Percentiles rank a stretch among this genome's conserved stretches.
Evolutionary conservation across 2,329 filamentous ascomycete genomes (phyloP).

Genomic region (Penicillium janthinellum): DNA sequence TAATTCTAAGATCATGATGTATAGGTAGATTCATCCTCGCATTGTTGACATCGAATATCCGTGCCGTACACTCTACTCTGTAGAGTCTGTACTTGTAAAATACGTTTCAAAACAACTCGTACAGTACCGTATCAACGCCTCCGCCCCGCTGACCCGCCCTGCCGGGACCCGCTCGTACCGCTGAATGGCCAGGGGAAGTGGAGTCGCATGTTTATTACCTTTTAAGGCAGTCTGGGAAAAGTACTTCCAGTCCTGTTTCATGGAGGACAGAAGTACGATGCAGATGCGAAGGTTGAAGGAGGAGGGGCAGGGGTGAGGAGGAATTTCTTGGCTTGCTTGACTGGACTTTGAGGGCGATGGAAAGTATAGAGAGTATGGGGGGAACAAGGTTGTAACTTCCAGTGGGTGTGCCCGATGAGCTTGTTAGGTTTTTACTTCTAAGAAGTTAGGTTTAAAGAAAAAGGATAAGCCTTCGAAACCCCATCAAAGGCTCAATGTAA

Average conservation of each 20-base stretch:
- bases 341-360: not conserved
- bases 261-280: conserved; percentile 17
- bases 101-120: conserved; percentile 2
- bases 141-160: conserved; percentile 5
- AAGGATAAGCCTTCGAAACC: not conserved
- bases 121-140: not conserved
- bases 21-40: not conserved
- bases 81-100: too few relatives aligned
- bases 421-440: too few relatives aligned
- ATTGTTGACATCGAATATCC: too few relatives aligned
- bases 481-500: not conserved
- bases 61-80: too few relatives aligned
- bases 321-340: not conserved
- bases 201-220: conserved; percentile 5
- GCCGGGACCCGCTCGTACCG: not conserved
- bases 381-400: too few relatives aligned
- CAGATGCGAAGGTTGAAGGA: not conserved
- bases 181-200: conserved; percentile 8
- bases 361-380: not conserved
- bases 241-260: conserved; percentile 6
- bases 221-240: conserved; percentile 3
- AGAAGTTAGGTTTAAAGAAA: too few relatives aligned
- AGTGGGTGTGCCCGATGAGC: too few relatives aligned
- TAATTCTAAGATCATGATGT: not conserved
- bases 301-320: not conserved